Evolutionary conservation across 2,329 filamentous ascomycete species (phyloP).

Genomic region (Cladobotryum protrusum): DNA sequence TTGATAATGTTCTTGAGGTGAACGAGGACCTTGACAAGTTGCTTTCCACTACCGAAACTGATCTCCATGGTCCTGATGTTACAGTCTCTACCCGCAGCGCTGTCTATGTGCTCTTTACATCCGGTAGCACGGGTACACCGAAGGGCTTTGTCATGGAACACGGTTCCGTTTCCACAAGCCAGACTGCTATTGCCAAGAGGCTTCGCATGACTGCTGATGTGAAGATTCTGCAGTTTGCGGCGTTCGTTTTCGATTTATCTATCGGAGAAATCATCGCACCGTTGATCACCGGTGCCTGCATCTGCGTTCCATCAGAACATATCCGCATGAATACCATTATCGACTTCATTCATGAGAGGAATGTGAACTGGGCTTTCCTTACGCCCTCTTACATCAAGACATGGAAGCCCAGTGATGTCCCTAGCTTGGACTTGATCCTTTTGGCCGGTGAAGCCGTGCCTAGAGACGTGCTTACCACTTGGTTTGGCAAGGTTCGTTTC

Average conservation of each 20-base stretch:
- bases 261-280: constrained; percentile 9
- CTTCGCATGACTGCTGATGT: neutral
- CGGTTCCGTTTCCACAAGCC: neutral
- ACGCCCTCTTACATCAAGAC: neutral
- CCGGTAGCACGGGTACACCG: constrained; percentile 6
- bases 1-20: neutral
- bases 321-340: constrained; percentile 4
- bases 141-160: constrained; percentile 9
- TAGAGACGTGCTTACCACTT: constrained; percentile 5
- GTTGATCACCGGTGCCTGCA: constrained; percentile 2
- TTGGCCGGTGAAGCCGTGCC: constrained; percentile 3
- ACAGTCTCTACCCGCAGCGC: neutral
- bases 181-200: neutral
- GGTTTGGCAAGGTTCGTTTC: constrained; percentile 3
- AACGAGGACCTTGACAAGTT: neutral
- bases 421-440: neutral
- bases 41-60: no score
- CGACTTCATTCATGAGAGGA: neutral
- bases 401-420: neutral
- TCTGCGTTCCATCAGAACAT: constrained; percentile 14
- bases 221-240: constrained; percentile 12
- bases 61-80: neutral
- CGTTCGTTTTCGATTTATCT: constrained; percentile 12
- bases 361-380: neutral
- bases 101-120: constrained; percentile 7